These are phyloP conservation scores for Cucumis melo DNA, from an alignment of 306 rosid genomes.

Conservation along the genomic window DNA sequence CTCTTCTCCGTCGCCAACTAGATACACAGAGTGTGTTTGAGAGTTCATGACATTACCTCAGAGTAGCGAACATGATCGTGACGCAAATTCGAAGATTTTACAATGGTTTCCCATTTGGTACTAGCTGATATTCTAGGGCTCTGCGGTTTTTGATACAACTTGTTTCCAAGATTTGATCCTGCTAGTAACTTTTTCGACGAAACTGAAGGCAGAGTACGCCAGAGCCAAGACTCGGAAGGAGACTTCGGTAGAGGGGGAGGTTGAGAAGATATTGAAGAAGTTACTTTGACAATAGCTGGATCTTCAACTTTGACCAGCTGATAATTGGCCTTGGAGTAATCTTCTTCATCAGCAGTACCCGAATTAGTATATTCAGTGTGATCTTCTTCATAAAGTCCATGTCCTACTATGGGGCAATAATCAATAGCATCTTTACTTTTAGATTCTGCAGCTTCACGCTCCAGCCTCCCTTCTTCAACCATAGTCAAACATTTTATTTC, in stretches of 20 bases:
- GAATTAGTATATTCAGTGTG: neutral
- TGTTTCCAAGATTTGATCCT: slow-evolving; percentile 17
- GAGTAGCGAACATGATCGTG: slow-evolving; percentile 72
- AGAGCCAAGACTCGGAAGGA: slow-evolving; percentile 94
- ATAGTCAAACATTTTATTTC: slow-evolving; percentile 23
- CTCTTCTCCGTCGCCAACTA: neutral
- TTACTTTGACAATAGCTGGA: slow-evolving; percentile 15
- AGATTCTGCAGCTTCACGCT: slow-evolving; percentile 6
- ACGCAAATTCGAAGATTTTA: slow-evolving; percentile 56
- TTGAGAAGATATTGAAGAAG: slow-evolving; percentile 24
- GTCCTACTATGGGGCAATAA: slow-evolving; percentile 6
- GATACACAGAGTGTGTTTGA: neutral
- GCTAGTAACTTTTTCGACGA: slow-evolving; percentile 28
- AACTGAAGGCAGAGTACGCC: slow-evolving; percentile 58
- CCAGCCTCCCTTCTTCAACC: slow-evolving; percentile 16
- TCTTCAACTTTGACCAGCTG: slow-evolving; percentile 20
- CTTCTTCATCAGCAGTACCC: slow-evolving; percentile 15
- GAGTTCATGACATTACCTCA: slow-evolving; percentile 45
- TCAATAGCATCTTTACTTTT: slow-evolving; percentile 18
- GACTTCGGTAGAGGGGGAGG: slow-evolving; percentile 86
- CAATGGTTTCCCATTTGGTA: slow-evolving; percentile 90
- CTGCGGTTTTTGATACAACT: slow-evolving; percentile 18
- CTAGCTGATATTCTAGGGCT: slow-evolving; percentile 28
- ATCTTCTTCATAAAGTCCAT: neutral
- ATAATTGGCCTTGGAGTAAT: slow-evolving; percentile 6